These are phyloP conservation scores for Acacia crassicarpa DNA, from an alignment of 306 rosid species.

Conservation along the genomic window DNA sequence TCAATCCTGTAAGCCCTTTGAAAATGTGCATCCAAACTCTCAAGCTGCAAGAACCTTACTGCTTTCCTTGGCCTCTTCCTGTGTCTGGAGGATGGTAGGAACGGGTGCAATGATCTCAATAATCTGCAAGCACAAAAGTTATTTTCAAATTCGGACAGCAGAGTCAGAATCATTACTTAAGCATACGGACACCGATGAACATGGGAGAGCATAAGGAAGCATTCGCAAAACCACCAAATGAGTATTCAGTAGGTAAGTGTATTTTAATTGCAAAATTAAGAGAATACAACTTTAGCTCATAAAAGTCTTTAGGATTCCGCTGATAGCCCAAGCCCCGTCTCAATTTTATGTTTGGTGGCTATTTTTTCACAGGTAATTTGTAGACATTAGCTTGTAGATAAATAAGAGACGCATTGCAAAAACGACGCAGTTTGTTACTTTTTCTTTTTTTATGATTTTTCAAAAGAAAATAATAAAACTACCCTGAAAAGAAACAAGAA, in stretches of 20 bases:
- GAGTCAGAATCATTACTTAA: not conserved
- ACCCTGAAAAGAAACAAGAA: no score
- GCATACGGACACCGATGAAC: not conserved
- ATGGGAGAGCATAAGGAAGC: not conserved
- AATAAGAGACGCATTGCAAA: not conserved
- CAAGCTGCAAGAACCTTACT: not conserved
- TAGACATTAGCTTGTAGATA: not conserved
- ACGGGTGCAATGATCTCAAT: conserved; percentile 65
- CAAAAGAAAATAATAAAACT: not conserved
- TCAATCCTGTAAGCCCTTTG: not conserved
- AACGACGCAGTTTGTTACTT: no score
- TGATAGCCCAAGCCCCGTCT: no score
- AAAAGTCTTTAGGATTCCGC: no score
- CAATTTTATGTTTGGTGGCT: not conserved
- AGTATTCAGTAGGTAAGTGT: not conserved
- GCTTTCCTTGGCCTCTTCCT: conserved; percentile 24
- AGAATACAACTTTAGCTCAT: not conserved
- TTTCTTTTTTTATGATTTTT: no score
- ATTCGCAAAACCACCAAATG: not conserved
- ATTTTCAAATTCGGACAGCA: not conserved
- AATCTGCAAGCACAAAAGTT: conserved; percentile 41
- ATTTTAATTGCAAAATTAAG: not conserved
- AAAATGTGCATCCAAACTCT: not conserved
- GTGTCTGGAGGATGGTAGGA: conserved; percentile 54
- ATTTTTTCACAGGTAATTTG: not conserved